phyloP scores from a whole-genome alignment of 2,329 filamentous ascomycete species.

The Talaromyces sp. region DNA sequence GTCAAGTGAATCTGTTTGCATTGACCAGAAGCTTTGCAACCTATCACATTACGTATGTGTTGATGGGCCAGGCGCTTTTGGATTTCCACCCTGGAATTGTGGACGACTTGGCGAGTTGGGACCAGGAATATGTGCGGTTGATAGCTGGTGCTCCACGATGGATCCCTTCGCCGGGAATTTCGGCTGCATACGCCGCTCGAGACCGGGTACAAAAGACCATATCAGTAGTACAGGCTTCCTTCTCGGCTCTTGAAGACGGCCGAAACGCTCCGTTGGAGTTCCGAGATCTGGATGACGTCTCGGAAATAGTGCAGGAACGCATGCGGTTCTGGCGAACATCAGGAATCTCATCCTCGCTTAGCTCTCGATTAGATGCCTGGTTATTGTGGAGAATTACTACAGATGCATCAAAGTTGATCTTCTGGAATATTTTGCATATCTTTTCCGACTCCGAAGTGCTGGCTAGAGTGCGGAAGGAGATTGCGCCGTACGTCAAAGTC shows the following conservation, averaged over 20 bases:
- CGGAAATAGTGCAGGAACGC: constrained; percentile 41
- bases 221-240: constrained; percentile 39
- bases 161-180: constrained; percentile 49
- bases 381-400: constrained; percentile 53
- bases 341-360: constrained; percentile 26
- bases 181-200: constrained; percentile 45
- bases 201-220: constrained; percentile 39
- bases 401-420: constrained; percentile 49
- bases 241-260: constrained; percentile 40
- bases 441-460: constrained; percentile 39
- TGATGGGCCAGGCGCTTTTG: constrained; percentile 51
- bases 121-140: constrained; percentile 51
- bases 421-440: constrained; percentile 48
- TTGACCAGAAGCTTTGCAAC: constrained; percentile 56
- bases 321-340: constrained; percentile 37
- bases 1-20: constrained; percentile 49
- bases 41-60: constrained; percentile 40
- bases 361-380: constrained; percentile 42
- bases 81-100: constrained; percentile 51
- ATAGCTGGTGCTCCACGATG: constrained; percentile 53
- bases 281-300: constrained; percentile 47
- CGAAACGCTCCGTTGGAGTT: constrained; percentile 41
- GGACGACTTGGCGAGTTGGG: constrained; percentile 52
- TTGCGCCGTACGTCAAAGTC: constrained; percentile 39
- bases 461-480: constrained; percentile 42